Evolutionary conservation across 768 basidiomycete species (phyloP), one percentile per base, ranked within the genome.

Genomic region (Collybia sordida): DNA sequence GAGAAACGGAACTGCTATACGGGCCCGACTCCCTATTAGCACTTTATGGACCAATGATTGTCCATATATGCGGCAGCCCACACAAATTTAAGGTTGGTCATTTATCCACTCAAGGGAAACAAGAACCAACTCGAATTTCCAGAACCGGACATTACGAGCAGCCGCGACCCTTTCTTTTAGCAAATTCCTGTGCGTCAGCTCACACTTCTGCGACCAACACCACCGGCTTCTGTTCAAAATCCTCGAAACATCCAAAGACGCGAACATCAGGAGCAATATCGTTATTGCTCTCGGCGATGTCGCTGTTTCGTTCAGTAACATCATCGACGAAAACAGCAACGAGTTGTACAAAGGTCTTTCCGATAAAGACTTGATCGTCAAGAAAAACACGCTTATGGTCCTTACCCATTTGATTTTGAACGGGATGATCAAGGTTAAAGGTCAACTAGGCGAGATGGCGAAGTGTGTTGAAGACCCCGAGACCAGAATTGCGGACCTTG

Each of bases 361-460:
- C 9, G 97, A 99, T 65, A 73, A 72, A 35, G 82, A 96, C 58
- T 69, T 92, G 8, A 81, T 88, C 35, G 96, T 99, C 55, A 99
- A 98, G 83, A 98, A 98, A 79, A 98, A 98, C 70, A 97, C 96
- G 28, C 79, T 99, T 39, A 98, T 98, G 96, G 97, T 98, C 24
- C 77, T 98, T 49, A 96, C 94, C 9, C 93, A 98, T 66, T 72
- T 99, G 52, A 98, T 98, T 63, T 72, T 99, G 53, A 98, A 98
- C 60, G 96, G 96, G 2, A 98, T 98, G 97, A 90, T 99, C 79
- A 99, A 98, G 69, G 95, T 98, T 58, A 98, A 99, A 70, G 97
- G 97, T 1, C 96, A 99, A 64, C 77, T 99, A 6, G 97, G 97
- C 15, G 97, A 99, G 77, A 98, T 99, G 96, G 97, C 96, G n/a